phyloP scores from a whole-genome alignment of 2,329 filamentous ascomycete species.

The Sporothrix phasma region DNA sequence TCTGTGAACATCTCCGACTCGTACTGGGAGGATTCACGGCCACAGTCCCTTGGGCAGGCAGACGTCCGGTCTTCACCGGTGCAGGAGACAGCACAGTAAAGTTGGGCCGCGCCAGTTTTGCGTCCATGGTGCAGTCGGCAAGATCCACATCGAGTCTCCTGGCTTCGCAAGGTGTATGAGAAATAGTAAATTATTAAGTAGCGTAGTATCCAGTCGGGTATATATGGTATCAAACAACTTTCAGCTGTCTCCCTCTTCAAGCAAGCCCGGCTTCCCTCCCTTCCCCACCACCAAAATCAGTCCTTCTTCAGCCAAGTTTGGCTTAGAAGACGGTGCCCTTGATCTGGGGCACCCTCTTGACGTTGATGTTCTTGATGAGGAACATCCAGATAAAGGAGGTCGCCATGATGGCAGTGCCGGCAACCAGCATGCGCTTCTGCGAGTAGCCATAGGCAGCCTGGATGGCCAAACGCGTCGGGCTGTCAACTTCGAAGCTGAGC shows the following conservation, averaged over 20 bases:
- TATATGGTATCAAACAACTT: too few relatives aligned
- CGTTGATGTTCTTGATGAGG: slow-evolving; percentile 17
- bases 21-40: too few relatives aligned
- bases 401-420: slow-evolving; percentile 26
- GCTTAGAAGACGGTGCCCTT: slow-evolving; percentile 16
- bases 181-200: not conserved
- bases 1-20: too few relatives aligned
- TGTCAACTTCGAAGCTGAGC: slow-evolving; percentile 37
- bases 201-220: not conserved
- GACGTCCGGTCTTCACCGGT: not conserved
- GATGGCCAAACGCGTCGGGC: slow-evolving; percentile 33
- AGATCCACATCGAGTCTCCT: too few relatives aligned
- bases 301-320: too few relatives aligned
- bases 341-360: slow-evolving; percentile 13
- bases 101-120: not conserved
- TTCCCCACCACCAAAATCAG: not conserved
- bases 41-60: too few relatives aligned
- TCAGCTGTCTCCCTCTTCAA: too few relatives aligned
- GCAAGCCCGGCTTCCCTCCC: not conserved
- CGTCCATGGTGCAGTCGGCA: not conserved
- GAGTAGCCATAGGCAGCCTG: slow-evolving; percentile 37
- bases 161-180: not conserved
- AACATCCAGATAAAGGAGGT: slow-evolving; percentile 24
- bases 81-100: not conserved
- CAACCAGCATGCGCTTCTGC: slow-evolving; percentile 33